Base-by-base conservation (phyloP, 805 yeast genomes). In the Cyberlindnera nakhonratchasimensis region DNA sequence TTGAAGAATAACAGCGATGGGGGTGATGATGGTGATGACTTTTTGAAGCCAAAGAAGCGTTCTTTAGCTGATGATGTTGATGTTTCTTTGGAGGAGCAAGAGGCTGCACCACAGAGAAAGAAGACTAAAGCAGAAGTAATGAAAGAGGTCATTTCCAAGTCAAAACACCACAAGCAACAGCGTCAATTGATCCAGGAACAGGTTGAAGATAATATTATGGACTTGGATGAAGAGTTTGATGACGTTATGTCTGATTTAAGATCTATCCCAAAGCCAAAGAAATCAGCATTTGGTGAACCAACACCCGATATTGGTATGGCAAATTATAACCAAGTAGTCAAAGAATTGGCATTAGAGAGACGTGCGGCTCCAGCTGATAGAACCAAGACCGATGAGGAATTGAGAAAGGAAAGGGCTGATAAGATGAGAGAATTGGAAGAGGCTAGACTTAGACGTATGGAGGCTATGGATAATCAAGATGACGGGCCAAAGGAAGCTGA, bases 81-180 rank as follows among this genome's bases (percentile, higher is more conserved):
- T n/a, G 12, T 53, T 12, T 63, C 59, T 10, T 66, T 59, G 17
- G 72, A 67, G 34, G 70, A 62, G 17, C 76, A 65, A 18, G 74
- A 63, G 3, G 63, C 52, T n/a, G 58, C 47, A 1, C 65, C 54
- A 17, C 59, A 48, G 5, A 82, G 78, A 61, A 86, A 80, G 63
- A 86, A 82, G 64, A 78, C 87, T 16, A 86, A 86, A 56, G 83
- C 85, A 29, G 95, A 86, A 62, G 91, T 86, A 29, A 86, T 86
- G 95, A 77, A 82, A 51, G 95, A 86, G 59, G 76, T 86, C 36
- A 86, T 86, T 45, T 88, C 93, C 28, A 86, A 86, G 63, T 82
- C 93, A 14, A 86, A 86, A 55, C 80, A 75, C 54, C 76, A 84
- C 63, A 85, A 82, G 55, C 81, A 80, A 26, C 86, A 84, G 61